Conservation (phyloP, 2,329 filamentous ascomycete genomes). For the Trematosphaeria pertusa region DNA sequence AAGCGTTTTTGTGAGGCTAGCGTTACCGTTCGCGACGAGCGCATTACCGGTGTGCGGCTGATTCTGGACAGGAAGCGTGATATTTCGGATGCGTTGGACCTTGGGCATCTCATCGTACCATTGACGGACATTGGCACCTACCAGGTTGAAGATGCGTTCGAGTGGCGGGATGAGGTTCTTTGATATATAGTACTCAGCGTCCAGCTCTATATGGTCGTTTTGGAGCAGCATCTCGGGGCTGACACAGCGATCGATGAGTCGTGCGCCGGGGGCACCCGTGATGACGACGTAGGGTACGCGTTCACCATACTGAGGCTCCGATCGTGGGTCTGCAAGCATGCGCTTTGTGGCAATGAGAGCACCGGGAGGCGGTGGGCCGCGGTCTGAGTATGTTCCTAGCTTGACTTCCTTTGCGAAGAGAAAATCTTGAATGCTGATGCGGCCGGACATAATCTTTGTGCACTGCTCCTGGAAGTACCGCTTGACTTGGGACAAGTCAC, state of each 20-base stretch:
- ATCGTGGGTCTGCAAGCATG: conserved; percentile 85
- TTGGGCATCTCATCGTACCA: conserved; percentile 99
- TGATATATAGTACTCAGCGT: conserved; percentile 95
- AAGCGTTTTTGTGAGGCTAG: conserved; percentile 71
- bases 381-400: conserved; percentile 85
- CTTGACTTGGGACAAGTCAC: conserved; percentile 89
- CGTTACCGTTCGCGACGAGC: conserved; percentile 31
- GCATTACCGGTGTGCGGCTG: conserved; percentile 20
- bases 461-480: conserved; percentile 89
- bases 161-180: conserved; percentile 96
- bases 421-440: conserved; percentile 91
- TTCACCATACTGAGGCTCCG: conserved; percentile 94
- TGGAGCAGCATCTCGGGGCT: conserved; percentile 81
- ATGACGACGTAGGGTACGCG: conserved; percentile 94
- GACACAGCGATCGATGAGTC: conserved; percentile 88
- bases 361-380: conserved; percentile 80
- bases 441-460: conserved; percentile 87
- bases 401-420: conserved; percentile 94
- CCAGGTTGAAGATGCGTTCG: conserved; percentile 94
- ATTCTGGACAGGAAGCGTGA: conserved; percentile 48
- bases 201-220: conserved; percentile 79
- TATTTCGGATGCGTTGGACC: conserved; percentile 74
- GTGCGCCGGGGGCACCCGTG: conserved; percentile 82
- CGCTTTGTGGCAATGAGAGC: conserved; percentile 85
- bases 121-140: conserved; percentile 85